Evolutionary conservation across 1,284 basidiomycete genomes (phyloP).

Genomic region (Chalciporus sp.): DNA sequence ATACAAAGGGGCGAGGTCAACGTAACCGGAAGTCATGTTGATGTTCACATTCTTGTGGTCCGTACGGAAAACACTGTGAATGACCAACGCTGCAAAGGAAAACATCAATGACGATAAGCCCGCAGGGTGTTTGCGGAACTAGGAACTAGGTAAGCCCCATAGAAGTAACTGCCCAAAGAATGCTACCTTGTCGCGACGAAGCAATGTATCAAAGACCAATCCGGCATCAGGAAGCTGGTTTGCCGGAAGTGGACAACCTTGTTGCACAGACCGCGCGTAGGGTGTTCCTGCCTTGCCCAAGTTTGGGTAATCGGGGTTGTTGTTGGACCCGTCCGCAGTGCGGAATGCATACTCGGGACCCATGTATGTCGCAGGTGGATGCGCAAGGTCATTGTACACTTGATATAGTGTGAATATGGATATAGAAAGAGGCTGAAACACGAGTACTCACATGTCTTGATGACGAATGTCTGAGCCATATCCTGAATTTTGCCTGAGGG

Average conservation of each 20-base stretch:
- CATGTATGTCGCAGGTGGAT: slow-evolving; percentile 71
- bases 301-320: slow-evolving; percentile 71
- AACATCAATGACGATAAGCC: slow-evolving; percentile 82
- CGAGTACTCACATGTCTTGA: slow-evolving; percentile 54
- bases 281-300: slow-evolving; percentile 75
- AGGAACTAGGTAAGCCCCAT: slow-evolving; percentile 1
- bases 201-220: slow-evolving; percentile 69
- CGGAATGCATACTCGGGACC: slow-evolving; percentile 66
- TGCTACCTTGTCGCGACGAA: slow-evolving; percentile 36
- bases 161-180: not conserved
- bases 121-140: slow-evolving; percentile 78
- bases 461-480: slow-evolving; percentile 53
- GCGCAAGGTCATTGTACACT: slow-evolving; percentile 80
- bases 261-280: slow-evolving; percentile 81
- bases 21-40: slow-evolving; percentile 87
- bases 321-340: slow-evolving; percentile 71
- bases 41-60: slow-evolving; percentile 65
- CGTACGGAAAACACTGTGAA: slow-evolving; percentile 80
- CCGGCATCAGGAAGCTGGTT: slow-evolving; percentile 77
- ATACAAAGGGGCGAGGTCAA: slow-evolving; percentile 82
- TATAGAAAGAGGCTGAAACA: not conserved
- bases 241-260: slow-evolving; percentile 59
- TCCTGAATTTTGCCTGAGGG: slow-evolving; percentile 50
- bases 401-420: slow-evolving; percentile 10
- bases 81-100: slow-evolving; percentile 79